These are phyloP conservation scores for Rhizophagus clarus DNA, from an alignment of 192 early-diverging fungal species.

Conservation along the genomic window DNA sequence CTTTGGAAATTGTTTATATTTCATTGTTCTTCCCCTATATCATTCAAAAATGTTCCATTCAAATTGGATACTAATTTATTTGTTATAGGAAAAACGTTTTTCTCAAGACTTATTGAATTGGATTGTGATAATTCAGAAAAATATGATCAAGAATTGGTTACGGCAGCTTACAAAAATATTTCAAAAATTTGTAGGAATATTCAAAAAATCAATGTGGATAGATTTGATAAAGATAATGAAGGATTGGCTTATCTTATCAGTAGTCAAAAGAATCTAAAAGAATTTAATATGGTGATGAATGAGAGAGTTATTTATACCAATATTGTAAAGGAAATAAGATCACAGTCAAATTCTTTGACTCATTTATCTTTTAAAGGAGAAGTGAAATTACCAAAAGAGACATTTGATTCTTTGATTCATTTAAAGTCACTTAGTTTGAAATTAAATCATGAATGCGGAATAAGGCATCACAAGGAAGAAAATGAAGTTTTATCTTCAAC, in stretches of 20 bases:
- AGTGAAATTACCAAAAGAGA: neutral
- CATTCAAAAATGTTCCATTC: neutral
- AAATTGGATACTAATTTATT: neutral
- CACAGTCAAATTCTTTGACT: neutral
- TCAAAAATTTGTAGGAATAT: neutral
- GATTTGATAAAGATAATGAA: neutral
- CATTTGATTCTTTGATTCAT: neutral
- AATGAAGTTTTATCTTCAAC: neutral
- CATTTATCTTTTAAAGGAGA: neutral
- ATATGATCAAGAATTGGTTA: neutral
- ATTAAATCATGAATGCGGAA: neutral
- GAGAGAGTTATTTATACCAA: neutral
- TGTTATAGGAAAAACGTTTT: neutral
- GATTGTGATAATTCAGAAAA: neutral
- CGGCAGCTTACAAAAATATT: neutral
- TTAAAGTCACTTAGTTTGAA: neutral
- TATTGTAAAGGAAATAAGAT: neutral
- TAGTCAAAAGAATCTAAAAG: neutral
- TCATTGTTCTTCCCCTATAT: neutral
- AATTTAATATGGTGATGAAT: neutral
- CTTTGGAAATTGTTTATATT: neutral
- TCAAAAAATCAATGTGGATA: neutral
- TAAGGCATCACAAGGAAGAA: neutral
- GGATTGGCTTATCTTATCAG: neutral
- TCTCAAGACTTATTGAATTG: neutral